Evolutionary conservation across 768 basidiomycete genomes (phyloP).

Genomic region (Tulasnella sp.): DNA sequence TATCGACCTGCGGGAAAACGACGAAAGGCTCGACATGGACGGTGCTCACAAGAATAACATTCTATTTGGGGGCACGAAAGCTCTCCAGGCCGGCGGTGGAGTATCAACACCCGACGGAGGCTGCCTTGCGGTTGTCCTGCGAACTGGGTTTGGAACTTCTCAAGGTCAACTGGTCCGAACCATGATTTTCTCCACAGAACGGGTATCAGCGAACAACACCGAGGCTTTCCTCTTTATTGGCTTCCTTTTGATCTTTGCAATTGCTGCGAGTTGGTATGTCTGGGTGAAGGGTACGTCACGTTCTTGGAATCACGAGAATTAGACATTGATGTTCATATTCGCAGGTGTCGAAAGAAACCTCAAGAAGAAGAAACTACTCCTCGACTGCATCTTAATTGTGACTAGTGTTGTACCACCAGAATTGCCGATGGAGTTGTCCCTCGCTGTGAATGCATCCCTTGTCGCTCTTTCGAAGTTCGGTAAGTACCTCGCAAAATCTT

Average conservation of each 20-base stretch:
- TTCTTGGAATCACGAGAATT: neutral
- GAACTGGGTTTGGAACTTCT: constrained; percentile 95
- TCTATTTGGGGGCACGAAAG: constrained; percentile 95
- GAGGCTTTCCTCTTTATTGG: constrained; percentile 90
- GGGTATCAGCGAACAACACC: constrained; percentile 90
- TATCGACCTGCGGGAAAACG: constrained; percentile 69
- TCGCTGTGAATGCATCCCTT: constrained; percentile 92
- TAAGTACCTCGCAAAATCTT: constrained; percentile 34
- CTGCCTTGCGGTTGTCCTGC: constrained; percentile 83
- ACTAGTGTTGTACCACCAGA: constrained; percentile 98
- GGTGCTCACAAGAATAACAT: constrained; percentile 78
- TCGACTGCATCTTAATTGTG: constrained; percentile 93
- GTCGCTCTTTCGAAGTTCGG: constrained; percentile 90
- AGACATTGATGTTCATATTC: neutral
- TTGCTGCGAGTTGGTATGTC: constrained; percentile 97
- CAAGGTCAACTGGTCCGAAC: constrained; percentile 96
- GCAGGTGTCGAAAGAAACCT: constrained; percentile 82
- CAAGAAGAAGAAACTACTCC: constrained; percentile 88
- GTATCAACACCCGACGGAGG: constrained; percentile 81
- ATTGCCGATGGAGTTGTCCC: constrained; percentile 91
- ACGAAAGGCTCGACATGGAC: constrained; percentile 77
- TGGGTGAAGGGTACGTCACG: constrained; percentile 76
- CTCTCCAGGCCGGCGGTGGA: constrained; percentile 66
- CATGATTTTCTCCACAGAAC: constrained; percentile 98
- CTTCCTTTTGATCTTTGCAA: constrained; percentile 93